These are phyloP conservation scores for Adansonia gregorii DNA, from an alignment of 441 rosid genomes.

Conservation along the genomic window DNA sequence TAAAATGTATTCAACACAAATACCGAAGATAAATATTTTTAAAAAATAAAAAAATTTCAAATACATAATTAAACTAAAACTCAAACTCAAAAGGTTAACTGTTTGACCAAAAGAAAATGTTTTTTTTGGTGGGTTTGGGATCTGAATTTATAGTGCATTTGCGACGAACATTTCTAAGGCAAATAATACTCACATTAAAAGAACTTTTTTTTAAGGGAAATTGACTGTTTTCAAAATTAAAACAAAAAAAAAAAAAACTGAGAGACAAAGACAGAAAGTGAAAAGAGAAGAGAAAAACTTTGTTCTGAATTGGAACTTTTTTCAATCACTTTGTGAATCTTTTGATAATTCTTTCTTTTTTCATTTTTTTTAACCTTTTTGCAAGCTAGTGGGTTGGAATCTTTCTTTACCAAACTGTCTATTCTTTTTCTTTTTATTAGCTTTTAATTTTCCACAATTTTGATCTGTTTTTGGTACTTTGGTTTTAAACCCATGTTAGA, in stretches of 20 bases:
- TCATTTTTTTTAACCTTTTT: not conserved
- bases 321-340: not conserved
- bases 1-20: too few relatives aligned
- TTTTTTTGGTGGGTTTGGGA: too few relatives aligned
- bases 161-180: not conserved
- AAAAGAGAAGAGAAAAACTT: too few relatives aligned
- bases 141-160: not conserved
- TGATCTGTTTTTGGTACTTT: constrained; percentile 17
- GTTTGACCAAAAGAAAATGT: not conserved
- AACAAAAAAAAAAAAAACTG: not conserved
- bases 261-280: not conserved
- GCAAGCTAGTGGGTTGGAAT: constrained; percentile 23
- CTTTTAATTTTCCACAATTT: constrained; percentile 2
- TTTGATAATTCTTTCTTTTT: not conserved
- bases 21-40: too few relatives aligned
- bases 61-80: not conserved
- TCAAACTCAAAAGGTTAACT: not conserved
- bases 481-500: not conserved
- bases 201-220: not conserved
- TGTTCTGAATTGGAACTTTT: not conserved
- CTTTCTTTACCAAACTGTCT: constrained; percentile 5
- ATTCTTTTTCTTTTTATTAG: not conserved
- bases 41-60: too few relatives aligned
- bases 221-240: not conserved
- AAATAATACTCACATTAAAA: too few relatives aligned